Percentiles rank a stretch among this genome's conserved stretches.
These are phyloP conservation scores for Daucus carota DNA, from an alignment of 129 eudicot genomes.

Conservation along the genomic window DNA sequence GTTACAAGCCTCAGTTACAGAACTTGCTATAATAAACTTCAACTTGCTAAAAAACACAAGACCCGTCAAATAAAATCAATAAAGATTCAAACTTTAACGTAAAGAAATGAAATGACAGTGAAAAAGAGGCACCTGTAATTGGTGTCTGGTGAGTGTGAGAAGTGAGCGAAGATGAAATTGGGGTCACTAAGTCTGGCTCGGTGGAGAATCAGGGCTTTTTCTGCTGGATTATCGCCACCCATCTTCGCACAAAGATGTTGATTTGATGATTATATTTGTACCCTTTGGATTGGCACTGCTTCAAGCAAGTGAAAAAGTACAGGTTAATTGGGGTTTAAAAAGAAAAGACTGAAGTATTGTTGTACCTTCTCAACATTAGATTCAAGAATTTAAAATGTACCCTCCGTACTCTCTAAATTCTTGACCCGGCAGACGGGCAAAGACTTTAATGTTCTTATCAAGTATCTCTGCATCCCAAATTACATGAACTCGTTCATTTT, in stretches of 20 bases:
- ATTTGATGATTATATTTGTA: too few species aligned
- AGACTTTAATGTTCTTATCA: too few species aligned
- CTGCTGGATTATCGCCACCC: slow-evolving; percentile 25
- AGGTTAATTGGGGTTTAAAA: too few species aligned
- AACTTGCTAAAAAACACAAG: slow-evolving; percentile 50
- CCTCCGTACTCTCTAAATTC: too few species aligned
- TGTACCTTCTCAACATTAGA: too few species aligned
- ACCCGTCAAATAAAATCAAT: neutral
- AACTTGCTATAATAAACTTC: slow-evolving; percentile 75
- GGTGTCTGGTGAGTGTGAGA: slow-evolving; percentile 56
- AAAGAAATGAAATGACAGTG: neutral
- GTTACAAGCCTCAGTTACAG: slow-evolving; percentile 84
- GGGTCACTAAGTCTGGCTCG: slow-evolving; percentile 57
- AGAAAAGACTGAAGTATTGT: too few species aligned
- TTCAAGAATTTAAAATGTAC: too few species aligned
- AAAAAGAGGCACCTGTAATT: slow-evolving; percentile 68
- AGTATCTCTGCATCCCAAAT: too few species aligned
- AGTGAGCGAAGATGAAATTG: slow-evolving; percentile 54
- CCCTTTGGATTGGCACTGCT: too few species aligned
- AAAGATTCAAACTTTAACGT: neutral
- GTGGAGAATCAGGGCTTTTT: slow-evolving; percentile 50
- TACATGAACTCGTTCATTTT: too few species aligned
- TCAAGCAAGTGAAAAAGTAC: too few species aligned
- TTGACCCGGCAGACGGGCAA: too few species aligned
- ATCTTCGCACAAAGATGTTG: slow-evolving; percentile 3